phyloP scores from a whole-genome alignment of 495 filamentous ascomycete species.

The Aspergillus haitiensis region DNA sequence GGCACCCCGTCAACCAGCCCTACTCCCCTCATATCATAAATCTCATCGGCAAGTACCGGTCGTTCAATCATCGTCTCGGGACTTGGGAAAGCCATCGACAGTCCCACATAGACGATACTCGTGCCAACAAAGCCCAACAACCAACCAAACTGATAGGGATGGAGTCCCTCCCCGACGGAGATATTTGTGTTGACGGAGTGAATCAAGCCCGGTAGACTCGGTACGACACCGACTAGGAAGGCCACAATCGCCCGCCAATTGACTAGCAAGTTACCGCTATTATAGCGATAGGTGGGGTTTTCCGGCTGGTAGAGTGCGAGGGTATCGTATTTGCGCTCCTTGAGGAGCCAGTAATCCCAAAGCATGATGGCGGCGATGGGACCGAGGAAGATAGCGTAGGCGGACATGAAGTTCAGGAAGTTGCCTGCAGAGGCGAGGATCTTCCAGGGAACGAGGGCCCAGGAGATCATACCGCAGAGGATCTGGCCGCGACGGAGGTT shows the following conservation, averaged over 20 bases:
- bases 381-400: constrained; percentile 66
- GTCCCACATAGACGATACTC: constrained; percentile 45
- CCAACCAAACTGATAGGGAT: constrained; percentile 59
- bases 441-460: constrained; percentile 64
- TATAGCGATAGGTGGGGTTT: constrained; percentile 50
- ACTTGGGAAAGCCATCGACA: constrained; percentile 41
- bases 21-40: constrained; percentile 40
- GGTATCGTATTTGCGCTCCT: constrained; percentile 59
- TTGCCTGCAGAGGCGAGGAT: constrained; percentile 58
- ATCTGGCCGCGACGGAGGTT: constrained; percentile 66
- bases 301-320: constrained; percentile 48
- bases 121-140: constrained; percentile 53
- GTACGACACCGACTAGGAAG: constrained; percentile 62
- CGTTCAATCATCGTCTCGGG: constrained; percentile 41
- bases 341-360: constrained; percentile 68
- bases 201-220: constrained; percentile 60
- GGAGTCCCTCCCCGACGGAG: constrained; percentile 46
- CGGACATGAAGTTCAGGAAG: constrained; percentile 63
- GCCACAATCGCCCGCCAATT: constrained; percentile 68
- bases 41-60: constrained; percentile 50
- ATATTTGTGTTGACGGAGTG: constrained; percentile 49
- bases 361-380: constrained; percentile 68
- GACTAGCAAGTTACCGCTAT: constrained; percentile 47
- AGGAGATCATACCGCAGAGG: constrained; percentile 58
- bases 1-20: constrained; percentile 33